phyloP scores from a whole-genome alignment of 2,329 filamentous ascomycete species.

The Aspergillus unguis region DNA sequence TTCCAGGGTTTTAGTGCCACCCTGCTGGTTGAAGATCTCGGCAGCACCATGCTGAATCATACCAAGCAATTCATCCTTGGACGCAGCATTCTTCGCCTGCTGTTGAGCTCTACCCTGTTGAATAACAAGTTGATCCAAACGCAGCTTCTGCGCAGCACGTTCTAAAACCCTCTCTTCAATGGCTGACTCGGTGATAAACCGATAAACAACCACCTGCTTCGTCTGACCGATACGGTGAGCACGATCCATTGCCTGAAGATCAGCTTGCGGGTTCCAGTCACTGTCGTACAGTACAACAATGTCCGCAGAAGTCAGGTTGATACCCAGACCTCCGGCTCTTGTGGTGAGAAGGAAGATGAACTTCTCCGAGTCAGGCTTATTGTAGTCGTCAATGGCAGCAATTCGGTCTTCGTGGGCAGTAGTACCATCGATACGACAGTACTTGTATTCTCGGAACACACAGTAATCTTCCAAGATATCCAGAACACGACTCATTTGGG shows the following conservation, averaged over 20 bases:
- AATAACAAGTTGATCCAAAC: conserved; percentile 94
- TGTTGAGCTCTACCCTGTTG: conserved; percentile 93
- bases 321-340: conserved; percentile 89
- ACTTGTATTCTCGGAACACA: conserved; percentile 89
- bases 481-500: conserved; percentile 95
- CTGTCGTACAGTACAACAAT: conserved; percentile 97
- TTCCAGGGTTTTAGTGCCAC: conserved; percentile 58
- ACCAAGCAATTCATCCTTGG: conserved; percentile 90
- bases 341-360: conserved; percentile 96
- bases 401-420: conserved; percentile 98
- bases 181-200: conserved; percentile 95
- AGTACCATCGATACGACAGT: conserved; percentile 94
- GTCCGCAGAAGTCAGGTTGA: conserved; percentile 92
- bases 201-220: conserved; percentile 94
- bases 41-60: conserved; percentile 99
- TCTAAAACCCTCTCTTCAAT: conserved; percentile 98
- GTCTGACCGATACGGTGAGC: conserved; percentile 98
- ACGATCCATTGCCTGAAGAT: conserved; percentile 97
- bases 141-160: conserved; percentile 91
- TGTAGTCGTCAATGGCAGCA: conserved; percentile 96
- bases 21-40: conserved; percentile 78
- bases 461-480: conserved; percentile 99
- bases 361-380: conserved; percentile 91
- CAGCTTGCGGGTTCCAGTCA: conserved; percentile 98
- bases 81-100: conserved; percentile 84